Evolutionary conservation across 169 alveolate species (phyloP).

Genomic region (Eimeria sp.): DNA sequence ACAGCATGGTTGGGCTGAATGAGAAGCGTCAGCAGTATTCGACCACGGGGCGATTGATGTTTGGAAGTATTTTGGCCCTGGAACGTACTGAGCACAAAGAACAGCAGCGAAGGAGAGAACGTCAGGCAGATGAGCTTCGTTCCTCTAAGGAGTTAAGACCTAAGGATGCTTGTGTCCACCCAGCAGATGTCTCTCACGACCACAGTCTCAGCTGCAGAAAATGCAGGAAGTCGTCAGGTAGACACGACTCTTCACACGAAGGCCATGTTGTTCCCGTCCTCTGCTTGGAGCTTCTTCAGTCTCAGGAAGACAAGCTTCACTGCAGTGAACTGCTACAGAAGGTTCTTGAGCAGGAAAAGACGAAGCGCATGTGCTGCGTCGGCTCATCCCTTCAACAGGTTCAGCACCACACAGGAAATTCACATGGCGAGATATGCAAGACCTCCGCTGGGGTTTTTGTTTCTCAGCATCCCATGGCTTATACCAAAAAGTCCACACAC

Average conservation of each 20-base stretch:
- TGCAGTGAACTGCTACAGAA: slow-evolving; percentile 49
- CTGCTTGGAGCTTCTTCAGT: slow-evolving; percentile 33
- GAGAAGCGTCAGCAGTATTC: slow-evolving; percentile 37
- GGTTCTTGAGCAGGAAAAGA: background rate
- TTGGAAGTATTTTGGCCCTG: background rate
- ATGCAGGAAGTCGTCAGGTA: background rate
- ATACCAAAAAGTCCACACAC: slow-evolving; percentile 11
- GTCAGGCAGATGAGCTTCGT: background rate
- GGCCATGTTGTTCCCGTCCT: slow-evolving; percentile 46
- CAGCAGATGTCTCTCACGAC: background rate
- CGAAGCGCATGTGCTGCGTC: background rate
- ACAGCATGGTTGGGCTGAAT: background rate
- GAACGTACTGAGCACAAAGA: background rate
- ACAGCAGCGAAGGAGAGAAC: background rate
- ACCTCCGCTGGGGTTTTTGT: background rate
- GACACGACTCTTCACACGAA: slow-evolving; percentile 1
- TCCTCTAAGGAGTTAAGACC: background rate
- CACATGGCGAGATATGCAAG: background rate
- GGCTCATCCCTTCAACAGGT: slow-evolving; percentile 7
- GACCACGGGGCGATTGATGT: background rate
- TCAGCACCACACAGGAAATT: background rate
- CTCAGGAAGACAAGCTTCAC: background rate
- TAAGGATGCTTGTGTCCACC: background rate
- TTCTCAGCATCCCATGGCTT: background rate
- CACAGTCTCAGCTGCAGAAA: background rate